Evolutionary conservation across 1,284 basidiomycete species (phyloP), one percentile per base, ranked within the genome.

Genomic region (Pholiota adiposa): DNA sequence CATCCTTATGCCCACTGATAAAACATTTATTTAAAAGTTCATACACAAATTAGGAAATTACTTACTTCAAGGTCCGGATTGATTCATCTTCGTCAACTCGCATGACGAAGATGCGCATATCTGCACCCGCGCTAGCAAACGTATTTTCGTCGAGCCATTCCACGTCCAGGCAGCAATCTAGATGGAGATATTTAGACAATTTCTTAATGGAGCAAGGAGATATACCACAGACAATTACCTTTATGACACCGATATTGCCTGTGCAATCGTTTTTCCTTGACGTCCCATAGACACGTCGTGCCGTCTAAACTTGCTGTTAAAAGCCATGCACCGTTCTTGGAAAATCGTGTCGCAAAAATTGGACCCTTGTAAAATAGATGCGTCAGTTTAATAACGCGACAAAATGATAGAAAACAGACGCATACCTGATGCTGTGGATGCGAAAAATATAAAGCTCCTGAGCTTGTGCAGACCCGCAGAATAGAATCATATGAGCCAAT

Each of bases 111-210:
- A 91, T 82, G n/a, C 79, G 69, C 41, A 77, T 77, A 71, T 94
- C 92, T 27, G 89, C 87, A 29, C 90, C 89, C 67, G 88, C 90
- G 43, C 83, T 89, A 14, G 85, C 89, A 66, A 93, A 94, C 4
- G 81, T 84, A 19, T 81, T 78, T 19, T 92, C 87, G 58, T 86
- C 83, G 33, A 94, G 67, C 92, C 93, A 94, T 60, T 91, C 91
- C 16, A 90, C 82, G 67, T 94, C 92, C 69, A 94, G 73, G 70
- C 91, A 91, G 67, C 89, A 90, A 70, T 88, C 90, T 86, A 60
- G 36, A 51, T 34, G 16, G 36, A 52, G 36, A 36, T 49, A 56
- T 43, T 61, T 63, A 68, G 63, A 65, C 25, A 41, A 31, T 6
- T 25, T 61, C 51, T 38, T 25, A 25, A 56, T 23, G 34, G 43